These are phyloP conservation scores for Candida boleticola DNA, from an alignment of 805 yeast genomes.

Conservation along the genomic window DNA sequence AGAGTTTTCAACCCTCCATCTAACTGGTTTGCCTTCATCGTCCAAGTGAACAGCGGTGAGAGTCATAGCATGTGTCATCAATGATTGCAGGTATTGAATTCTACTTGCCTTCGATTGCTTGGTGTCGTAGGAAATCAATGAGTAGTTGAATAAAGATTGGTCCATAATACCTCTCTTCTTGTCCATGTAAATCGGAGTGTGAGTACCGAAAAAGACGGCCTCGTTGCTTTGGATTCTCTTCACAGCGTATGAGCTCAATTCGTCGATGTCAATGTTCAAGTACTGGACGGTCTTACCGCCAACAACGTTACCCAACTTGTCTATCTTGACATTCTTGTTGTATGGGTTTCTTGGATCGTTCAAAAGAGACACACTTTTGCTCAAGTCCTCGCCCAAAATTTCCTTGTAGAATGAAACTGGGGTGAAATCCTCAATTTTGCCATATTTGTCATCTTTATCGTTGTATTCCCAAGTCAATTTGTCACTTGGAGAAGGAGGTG, in stretches of 20 bases:
- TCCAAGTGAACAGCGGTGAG: conserved; percentile 19
- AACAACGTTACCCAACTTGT: conserved; percentile 17
- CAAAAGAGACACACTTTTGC: conserved; percentile 15
- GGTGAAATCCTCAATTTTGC: conserved; percentile 12
- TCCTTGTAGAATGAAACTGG: conserved; percentile 16
- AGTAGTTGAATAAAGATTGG: conserved; percentile 15
- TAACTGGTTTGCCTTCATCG: conserved; percentile 50
- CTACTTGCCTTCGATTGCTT: conserved; percentile 16
- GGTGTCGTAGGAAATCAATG: conserved; percentile 12
- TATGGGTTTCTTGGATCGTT: conserved; percentile 20
- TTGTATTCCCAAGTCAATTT: conserved; percentile 15
- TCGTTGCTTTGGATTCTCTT: conserved; percentile 13
- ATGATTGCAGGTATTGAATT: conserved; percentile 16
- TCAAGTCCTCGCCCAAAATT: conserved; percentile 13
- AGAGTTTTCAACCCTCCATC: conserved; percentile 75
- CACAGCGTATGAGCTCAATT: conserved; percentile 15
- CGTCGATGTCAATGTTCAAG: conserved; percentile 16
- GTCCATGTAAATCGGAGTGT: conserved; percentile 20
- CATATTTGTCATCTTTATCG: conserved; percentile 14
- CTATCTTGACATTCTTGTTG: conserved; percentile 14
- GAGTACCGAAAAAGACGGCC: conserved; percentile 20
- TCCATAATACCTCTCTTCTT: conserved; percentile 20
- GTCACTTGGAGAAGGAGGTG: conserved; percentile 14
- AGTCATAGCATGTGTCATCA: conserved; percentile 22
- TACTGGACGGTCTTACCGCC: conserved; percentile 16